phyloP scores from a whole-genome alignment of 495 filamentous ascomycete genomes.

The Trypethelium eluteriae region DNA sequence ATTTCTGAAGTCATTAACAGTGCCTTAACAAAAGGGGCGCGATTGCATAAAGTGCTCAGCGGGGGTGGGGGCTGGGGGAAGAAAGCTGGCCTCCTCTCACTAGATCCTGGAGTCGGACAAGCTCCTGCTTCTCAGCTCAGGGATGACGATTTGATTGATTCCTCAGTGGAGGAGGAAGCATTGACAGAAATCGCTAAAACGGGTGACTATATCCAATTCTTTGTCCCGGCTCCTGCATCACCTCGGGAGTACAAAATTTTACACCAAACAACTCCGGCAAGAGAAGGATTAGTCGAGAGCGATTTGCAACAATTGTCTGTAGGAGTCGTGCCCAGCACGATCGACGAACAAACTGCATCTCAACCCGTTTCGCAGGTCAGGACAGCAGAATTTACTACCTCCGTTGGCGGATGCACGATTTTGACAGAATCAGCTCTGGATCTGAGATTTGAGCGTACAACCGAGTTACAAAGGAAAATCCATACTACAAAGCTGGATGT shows the following conservation, averaged over 20 bases:
- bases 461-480: not conserved
- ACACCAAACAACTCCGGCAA: not conserved
- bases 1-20: slow-evolving; percentile 29
- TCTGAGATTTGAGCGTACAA: not conserved
- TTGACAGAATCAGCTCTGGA: not conserved
- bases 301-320: not conserved
- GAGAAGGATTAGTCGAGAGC: too few relatives aligned
- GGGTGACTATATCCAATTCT: slow-evolving; percentile 28
- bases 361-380: not conserved
- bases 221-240: slow-evolving; percentile 9
- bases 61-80: slow-evolving; percentile 87
- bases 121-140: too few relatives aligned
- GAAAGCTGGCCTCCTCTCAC: slow-evolving; percentile 73
- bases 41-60: slow-evolving; percentile 49
- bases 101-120: slow-evolving; percentile 57
- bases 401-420: not conserved
- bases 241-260: not conserved
- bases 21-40: slow-evolving; percentile 41
- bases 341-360: not conserved
- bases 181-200: slow-evolving; percentile 21
- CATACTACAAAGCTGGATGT: not conserved
- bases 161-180: slow-evolving; percentile 15
- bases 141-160: not conserved
- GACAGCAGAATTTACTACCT: not conserved
- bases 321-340: not conserved